Percentiles rank a stretch among this genome's conserved stretches.
Conservation (phyloP, 805 yeast species). For the Metschnikowia peoriensis region DNA sequence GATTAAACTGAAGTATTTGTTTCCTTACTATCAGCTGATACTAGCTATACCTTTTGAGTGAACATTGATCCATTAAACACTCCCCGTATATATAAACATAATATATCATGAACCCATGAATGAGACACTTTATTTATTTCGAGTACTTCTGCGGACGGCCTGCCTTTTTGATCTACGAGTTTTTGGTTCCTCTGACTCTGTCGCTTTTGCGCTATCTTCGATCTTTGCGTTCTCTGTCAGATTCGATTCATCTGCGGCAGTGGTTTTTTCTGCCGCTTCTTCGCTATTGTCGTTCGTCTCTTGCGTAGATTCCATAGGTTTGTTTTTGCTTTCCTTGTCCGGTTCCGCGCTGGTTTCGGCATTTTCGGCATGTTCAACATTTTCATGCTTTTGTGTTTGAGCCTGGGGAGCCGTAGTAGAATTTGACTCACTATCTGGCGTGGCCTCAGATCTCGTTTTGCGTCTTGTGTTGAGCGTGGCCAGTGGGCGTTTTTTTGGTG, state of each 20-base stretch:
- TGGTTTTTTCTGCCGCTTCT: not conserved
- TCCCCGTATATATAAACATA: not conserved
- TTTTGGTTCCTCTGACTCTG: conserved; percentile 10
- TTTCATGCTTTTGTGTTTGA: not conserved
- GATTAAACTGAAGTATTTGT: not conserved
- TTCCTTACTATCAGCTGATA: not conserved
- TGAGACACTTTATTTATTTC: conserved; percentile 11
- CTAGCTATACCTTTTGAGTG: not conserved
- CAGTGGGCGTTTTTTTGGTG: conserved; percentile 12
- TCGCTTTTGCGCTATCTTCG: conserved; percentile 3
- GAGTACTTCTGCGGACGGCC: conserved; percentile 13
- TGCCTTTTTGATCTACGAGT: conserved; percentile 14
- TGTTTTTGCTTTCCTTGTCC: not conserved
- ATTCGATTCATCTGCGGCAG: not conserved
- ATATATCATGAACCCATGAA: not conserved
- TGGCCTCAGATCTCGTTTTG: conserved; percentile 20
- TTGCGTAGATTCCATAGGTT: not conserved
- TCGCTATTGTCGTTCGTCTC: not conserved
- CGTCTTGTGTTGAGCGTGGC: conserved; percentile 11
- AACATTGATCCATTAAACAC: not conserved
- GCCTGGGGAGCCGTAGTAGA: not conserved
- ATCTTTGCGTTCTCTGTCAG: conserved; percentile 2
- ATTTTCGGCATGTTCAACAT: not conserved
- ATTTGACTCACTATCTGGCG: conserved; percentile 9
- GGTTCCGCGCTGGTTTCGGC: not conserved